phyloP scores from a whole-genome alignment of 2,329 filamentous ascomycete genomes.

The Tolypocladium paradoxum region DNA sequence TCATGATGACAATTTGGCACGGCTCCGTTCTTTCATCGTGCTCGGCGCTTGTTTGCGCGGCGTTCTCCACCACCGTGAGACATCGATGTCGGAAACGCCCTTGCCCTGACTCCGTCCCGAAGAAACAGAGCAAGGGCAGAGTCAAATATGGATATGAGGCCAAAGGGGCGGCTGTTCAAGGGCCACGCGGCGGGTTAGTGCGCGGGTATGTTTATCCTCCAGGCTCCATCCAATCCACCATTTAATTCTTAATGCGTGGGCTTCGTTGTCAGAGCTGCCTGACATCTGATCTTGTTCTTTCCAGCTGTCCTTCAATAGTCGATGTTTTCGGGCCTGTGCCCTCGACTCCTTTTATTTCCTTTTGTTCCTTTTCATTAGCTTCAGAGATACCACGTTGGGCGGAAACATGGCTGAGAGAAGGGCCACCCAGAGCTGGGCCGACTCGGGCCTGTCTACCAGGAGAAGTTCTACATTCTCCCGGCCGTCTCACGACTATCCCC shows the following conservation, averaged over 20 bases:
- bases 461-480: conserved; percentile 1
- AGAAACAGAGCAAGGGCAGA: background rate
- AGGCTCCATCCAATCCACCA: too few species aligned
- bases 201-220: background rate
- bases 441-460: conserved; percentile 1
- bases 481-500: background rate
- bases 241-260: background rate
- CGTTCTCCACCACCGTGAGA: background rate
- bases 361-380: background rate
- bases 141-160: background rate
- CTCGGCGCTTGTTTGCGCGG: background rate
- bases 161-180: background rate
- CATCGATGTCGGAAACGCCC: background rate
- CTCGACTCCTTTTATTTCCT: background rate
- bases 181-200: background rate
- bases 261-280: too few species aligned
- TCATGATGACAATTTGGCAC: background rate
- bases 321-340: background rate
- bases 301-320: background rate
- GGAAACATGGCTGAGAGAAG: background rate
- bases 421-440: background rate
- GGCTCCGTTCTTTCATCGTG: background rate
- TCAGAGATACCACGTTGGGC: background rate
- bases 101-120: background rate
- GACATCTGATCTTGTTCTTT: background rate